Evolutionary conservation across 768 basidiomycete genomes (phyloP).

Genomic region (Sutorius australiensis): DNA sequence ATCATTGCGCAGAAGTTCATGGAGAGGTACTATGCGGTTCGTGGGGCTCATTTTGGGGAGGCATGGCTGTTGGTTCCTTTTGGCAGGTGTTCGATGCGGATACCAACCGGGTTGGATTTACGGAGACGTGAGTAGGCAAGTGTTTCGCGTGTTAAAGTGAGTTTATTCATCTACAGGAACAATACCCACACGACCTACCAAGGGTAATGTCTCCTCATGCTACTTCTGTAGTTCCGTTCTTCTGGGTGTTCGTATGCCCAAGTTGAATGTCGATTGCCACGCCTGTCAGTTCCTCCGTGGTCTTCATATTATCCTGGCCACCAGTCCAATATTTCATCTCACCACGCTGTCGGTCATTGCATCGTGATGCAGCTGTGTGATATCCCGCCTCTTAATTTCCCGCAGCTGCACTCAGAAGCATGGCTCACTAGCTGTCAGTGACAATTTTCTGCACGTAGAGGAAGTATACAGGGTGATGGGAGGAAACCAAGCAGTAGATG

Average conservation of each 20-base stretch:
- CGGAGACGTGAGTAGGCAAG: conserved; percentile 16
- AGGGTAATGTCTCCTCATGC: neutral
- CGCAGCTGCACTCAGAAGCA: no score
- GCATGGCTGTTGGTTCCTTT: neutral
- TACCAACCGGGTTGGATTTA: conserved; percentile 19
- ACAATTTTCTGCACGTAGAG: no score
- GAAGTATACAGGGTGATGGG: no score
- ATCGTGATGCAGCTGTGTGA: no score
- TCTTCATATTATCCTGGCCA: neutral
- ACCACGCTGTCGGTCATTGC: no score
- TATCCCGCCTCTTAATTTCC: no score
- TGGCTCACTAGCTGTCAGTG: no score
- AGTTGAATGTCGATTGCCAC: no score
- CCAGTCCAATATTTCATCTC: no score
- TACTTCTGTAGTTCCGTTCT: neutral
- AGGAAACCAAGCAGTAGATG: no score
- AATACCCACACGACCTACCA: conserved; percentile 15
- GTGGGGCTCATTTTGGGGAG: neutral
- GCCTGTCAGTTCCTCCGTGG: neutral
- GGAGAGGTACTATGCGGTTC: conserved; percentile 6
- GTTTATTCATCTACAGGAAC: conserved; percentile 6
- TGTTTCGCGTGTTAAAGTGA: neutral
- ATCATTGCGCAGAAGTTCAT: neutral
- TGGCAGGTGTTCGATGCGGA: conserved; percentile 23
- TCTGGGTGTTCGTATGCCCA: neutral